phyloP scores from a whole-genome alignment of 805 yeast species.

The Spathaspora passalidarum region DNA sequence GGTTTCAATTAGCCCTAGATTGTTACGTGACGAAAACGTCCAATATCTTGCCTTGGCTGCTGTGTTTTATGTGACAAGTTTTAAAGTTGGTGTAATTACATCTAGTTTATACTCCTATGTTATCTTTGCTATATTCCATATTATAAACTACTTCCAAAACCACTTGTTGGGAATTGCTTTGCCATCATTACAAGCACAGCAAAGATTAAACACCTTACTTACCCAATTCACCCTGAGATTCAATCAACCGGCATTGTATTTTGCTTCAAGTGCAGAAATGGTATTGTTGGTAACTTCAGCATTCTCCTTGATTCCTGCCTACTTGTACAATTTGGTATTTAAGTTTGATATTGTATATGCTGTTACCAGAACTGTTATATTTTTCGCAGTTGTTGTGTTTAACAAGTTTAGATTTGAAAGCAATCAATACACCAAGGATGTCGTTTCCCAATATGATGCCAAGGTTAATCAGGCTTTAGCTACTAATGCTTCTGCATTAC shows the following conservation, averaged over 20 bases:
- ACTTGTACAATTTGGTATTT: slow-evolving; percentile 24
- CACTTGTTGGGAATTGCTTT: slow-evolving; percentile 25
- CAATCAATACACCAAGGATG: slow-evolving; percentile 29
- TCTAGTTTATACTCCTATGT: slow-evolving; percentile 38
- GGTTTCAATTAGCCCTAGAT: slow-evolving; percentile 6
- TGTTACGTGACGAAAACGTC: slow-evolving; percentile 38
- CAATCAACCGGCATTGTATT: slow-evolving; percentile 34
- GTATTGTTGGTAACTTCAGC: slow-evolving; percentile 21
- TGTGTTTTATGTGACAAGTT: slow-evolving; percentile 27
- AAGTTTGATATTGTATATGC: slow-evolving; percentile 32
- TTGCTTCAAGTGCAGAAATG: slow-evolving; percentile 38
- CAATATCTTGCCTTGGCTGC: slow-evolving; percentile 36
- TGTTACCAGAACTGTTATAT: slow-evolving; percentile 33
- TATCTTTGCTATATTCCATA: slow-evolving; percentile 36
- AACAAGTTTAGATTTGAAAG: slow-evolving; percentile 33
- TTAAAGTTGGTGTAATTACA: slow-evolving; percentile 28
- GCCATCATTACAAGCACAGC: slow-evolving; percentile 34
- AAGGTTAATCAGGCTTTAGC: slow-evolving; percentile 27
- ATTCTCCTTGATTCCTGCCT: slow-evolving; percentile 22
- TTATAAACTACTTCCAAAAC: slow-evolving; percentile 36
- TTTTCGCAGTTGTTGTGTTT: slow-evolving; percentile 26
- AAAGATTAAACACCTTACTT: slow-evolving; percentile 24
- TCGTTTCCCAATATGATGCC: slow-evolving; percentile 46
- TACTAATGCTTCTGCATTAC: slow-evolving; percentile 11
- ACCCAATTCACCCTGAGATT: slow-evolving; percentile 26